Base-by-base conservation (phyloP, 176 grass and related monocot species). In the Avena insularis region DNA sequence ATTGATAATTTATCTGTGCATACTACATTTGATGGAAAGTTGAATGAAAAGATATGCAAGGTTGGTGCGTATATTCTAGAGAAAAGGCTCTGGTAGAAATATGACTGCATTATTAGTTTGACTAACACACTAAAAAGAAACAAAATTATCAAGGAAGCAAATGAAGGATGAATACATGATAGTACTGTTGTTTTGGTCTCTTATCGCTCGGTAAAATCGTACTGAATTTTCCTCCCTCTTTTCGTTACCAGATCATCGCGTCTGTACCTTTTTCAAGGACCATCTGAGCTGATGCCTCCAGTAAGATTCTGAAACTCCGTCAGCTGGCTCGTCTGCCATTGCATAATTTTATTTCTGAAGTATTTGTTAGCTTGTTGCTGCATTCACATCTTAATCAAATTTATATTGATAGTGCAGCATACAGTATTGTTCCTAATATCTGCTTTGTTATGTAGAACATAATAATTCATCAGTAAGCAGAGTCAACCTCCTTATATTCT, bases 181-280 rank as follows among this genome's bases (percentile, higher is more conserved):
- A 54, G 14, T 51, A 36, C 8, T 65, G 1, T 17, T 31, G 1
- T 75, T 65, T 86, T 19, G n/a, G 56, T 45, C 31, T 53, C 9
- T 59, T 76, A 71, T 82, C 65, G 86, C 45, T 43, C 25, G 27
- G 36, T 76, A 25, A 56, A 68, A 29, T 82, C 35, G 47, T 70
- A 86, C 20, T 86, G 17, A 77, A 48, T 35, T 74, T 75, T 82
- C 40, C 29, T 84, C 74, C 33, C 76, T 72, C 62, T 25, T 77
- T 40, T 19, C 81, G 40, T 88, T 64, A 21, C 74, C 88, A 96
- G 97, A 40, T 98, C 97, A 53, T 91, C 92, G 20, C 90, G 97
- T 21, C 48, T 98, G 76, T 98, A 98, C 87, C 88, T 94, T 84
- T 94, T 98, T 46, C 97, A 98, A 90, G 97, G 97, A 75, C 97